Conservation (phyloP, 2,329 filamentous ascomycete genomes). For the Aureobasidium uvarum region DNA sequence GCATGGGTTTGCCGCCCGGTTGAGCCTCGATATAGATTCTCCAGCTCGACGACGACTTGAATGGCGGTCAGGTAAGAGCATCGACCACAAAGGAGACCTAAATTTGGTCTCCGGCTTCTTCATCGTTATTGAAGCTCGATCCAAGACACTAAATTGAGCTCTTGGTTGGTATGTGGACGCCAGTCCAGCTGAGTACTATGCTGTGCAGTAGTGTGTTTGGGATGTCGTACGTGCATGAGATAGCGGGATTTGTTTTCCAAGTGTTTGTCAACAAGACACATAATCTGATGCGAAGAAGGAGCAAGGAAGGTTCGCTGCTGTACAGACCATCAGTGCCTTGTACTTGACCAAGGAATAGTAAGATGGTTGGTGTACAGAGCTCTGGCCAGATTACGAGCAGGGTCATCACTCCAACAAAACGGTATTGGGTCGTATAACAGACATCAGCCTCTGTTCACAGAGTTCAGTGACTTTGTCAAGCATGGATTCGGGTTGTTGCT, state of each 20-base stretch:
- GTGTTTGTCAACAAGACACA: slow-evolving; percentile 1
- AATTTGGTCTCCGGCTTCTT: slow-evolving; percentile 5
- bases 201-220: slow-evolving; percentile 22
- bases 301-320: background rate
- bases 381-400: background rate
- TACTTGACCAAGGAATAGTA: background rate
- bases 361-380: background rate
- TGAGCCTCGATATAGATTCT: background rate
- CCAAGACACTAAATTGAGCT: background rate
- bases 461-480: background rate
- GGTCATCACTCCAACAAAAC: slow-evolving; percentile 2
- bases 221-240: slow-evolving; percentile 15
- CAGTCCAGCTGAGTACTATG: background rate
- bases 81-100: background rate
- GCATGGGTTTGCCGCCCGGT: background rate
- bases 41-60: background rate
- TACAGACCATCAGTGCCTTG: background rate
- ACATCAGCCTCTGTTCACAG: background rate
- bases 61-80: slow-evolving; percentile 8
- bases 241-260: background rate
- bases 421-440: background rate
- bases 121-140: background rate
- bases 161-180: background rate
- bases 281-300: background rate
- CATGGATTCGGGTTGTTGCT: background rate